Conservation (phyloP, 192 early-diverging fungal species). For the Backusella sp. region DNA sequence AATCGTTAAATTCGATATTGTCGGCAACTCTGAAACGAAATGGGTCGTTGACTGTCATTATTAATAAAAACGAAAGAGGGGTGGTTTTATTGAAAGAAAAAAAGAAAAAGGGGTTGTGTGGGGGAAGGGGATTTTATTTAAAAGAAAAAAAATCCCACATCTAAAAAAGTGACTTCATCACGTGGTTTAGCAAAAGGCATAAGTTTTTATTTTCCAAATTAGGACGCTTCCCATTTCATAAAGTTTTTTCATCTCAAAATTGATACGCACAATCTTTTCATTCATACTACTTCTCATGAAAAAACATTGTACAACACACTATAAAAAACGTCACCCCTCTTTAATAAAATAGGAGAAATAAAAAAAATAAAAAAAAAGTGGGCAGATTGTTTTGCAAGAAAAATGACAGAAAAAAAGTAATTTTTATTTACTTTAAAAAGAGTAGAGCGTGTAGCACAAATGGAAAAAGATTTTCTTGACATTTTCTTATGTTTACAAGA, state of each 20-base stretch:
- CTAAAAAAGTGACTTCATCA: not conserved
- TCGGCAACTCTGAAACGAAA: conserved; percentile 10
- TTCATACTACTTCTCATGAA: not conserved
- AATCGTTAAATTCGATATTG: conserved; percentile 11
- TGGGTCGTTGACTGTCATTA: conserved; percentile 4
- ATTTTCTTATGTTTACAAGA: not conserved
- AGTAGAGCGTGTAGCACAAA: not conserved
- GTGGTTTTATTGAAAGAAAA: not conserved
- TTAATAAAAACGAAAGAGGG: not conserved
- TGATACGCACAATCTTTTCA: not conserved
- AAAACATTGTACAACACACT: not conserved
- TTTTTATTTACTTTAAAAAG: not conserved
- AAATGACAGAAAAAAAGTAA: not conserved
- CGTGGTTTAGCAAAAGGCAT: not conserved
- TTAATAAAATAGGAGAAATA: not conserved
- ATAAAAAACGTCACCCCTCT: not conserved
- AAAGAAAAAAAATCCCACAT: not conserved
- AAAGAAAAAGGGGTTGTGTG: not conserved
- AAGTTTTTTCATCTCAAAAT: conserved; percentile 4
- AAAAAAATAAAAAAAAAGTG: not conserved
- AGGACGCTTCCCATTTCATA: not conserved
- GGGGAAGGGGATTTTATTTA: not conserved
- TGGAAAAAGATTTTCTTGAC: not conserved
- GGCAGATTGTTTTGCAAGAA: not conserved
- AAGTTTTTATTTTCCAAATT: not conserved